Evolutionary conservation across 1,284 basidiomycete genomes (phyloP), one percentile per base, ranked within the genome.

Genomic region (Heterobasidion irregulare): DNA sequence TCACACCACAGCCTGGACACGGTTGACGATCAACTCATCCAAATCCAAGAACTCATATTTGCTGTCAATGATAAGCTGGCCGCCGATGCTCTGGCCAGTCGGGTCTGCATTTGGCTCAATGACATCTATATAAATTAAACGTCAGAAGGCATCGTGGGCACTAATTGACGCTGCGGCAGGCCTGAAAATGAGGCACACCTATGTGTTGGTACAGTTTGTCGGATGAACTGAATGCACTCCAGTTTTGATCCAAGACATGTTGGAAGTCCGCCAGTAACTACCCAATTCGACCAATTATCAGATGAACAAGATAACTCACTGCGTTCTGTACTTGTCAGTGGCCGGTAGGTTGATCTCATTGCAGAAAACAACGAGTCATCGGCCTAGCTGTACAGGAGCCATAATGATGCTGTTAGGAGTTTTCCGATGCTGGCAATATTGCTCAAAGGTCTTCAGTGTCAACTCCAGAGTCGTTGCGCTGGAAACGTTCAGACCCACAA

Each of bases 291-390:
- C 94, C 46, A 99, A 81, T 69, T 99, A 97, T 53, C 97, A 89
- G 61, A 99, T 82, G 79, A 99, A 99, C 1, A 95, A 98, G 64
- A 99, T 99, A 63, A 99, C 97, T 18, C 93, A 83, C 68, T 99
- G 97, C 4, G 97, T 99, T 9, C 97, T 97, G 65, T 99, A 99
- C 72, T 96, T 97, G 76, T 99, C 97, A 2, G 88, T 83, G 3
- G 97, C 93, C 0, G 98, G 97, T 16, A 99, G 74, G 67, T 99
- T 99, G 77, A 99, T 99, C 72, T 99, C 97, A 70, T 99, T 98
- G 70, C 97, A 99, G 76, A 99, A 99, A 15, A 99, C 87, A 36
- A 99, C 96, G 53, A 99, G 80, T 95, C 97, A 99, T 46, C 94
- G 86, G 10, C 97, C 96, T 58, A 98, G 95, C 68, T 98, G 95